Evolutionary conservation across 2,329 filamentous ascomycete genomes (phyloP).

Genomic region (Fusarium poae): DNA sequence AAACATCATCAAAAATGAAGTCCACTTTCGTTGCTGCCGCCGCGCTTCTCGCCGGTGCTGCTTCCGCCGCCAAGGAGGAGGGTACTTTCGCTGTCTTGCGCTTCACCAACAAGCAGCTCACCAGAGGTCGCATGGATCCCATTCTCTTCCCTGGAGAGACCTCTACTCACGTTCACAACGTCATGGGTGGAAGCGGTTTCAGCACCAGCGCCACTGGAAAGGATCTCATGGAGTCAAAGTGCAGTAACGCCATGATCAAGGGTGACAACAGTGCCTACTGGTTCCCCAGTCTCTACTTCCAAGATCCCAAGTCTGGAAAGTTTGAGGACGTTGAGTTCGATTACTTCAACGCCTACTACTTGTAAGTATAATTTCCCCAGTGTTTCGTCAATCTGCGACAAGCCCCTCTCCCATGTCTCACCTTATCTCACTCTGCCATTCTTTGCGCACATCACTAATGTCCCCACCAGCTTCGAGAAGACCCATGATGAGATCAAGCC

Average conservation of each 20-base stretch:
- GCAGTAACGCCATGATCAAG: slow-evolving; percentile 77
- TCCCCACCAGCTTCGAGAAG: slow-evolving; percentile 65
- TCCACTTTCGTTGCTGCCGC: slow-evolving; percentile 50
- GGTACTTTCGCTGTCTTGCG: slow-evolving; percentile 76
- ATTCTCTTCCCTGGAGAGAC: slow-evolving; percentile 72
- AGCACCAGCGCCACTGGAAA: slow-evolving; percentile 71
- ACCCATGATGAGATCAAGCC: slow-evolving; percentile 75
- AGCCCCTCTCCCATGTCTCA: slow-evolving; percentile 1
- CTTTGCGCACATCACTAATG: slow-evolving; percentile 26
- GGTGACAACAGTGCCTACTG: slow-evolving; percentile 82
- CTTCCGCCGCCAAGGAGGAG: slow-evolving; percentile 56
- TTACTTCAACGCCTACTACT: slow-evolving; percentile 84
- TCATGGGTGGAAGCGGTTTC: slow-evolving; percentile 79
- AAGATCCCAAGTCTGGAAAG: slow-evolving; percentile 70
- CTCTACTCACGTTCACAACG: slow-evolving; percentile 75
- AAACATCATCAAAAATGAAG: slow-evolving; percentile 53
- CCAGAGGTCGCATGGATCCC: slow-evolving; percentile 75
- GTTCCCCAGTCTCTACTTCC: slow-evolving; percentile 79
- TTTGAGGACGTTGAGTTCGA: slow-evolving; percentile 76
- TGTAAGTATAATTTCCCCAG: slow-evolving; percentile 58
- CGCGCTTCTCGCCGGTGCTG: slow-evolving; percentile 57
- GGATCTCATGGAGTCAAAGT: slow-evolving; percentile 70
- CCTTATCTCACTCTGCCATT: neutral
- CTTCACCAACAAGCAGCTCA: slow-evolving; percentile 75
- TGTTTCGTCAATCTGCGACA: slow-evolving; percentile 4